Percentiles rank a stretch among this genome's conserved stretches.
phyloP scores from a whole-genome alignment of 2,329 filamentous ascomycete species.

The Cytospora leucostoma region DNA sequence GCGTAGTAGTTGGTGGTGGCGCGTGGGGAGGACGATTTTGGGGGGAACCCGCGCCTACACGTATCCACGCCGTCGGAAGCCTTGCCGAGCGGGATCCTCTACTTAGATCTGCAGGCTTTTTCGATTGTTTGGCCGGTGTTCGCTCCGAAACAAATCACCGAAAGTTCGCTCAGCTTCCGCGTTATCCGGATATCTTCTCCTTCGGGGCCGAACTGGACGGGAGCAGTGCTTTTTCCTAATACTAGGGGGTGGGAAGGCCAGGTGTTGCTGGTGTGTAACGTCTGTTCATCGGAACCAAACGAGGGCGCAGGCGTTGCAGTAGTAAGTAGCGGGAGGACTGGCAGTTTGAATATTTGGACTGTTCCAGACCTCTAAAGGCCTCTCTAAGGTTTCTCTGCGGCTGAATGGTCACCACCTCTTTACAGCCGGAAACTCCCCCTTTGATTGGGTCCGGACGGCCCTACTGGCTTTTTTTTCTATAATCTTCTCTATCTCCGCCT shows the following conservation, averaged over 20 bases:
- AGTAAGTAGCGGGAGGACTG: not conserved
- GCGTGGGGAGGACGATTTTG: not conserved
- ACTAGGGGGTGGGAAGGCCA: not conserved
- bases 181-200: not conserved
- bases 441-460: not conserved
- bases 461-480: not conserved
- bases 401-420: not conserved
- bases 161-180: not conserved
- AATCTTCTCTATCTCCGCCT: too few relatives aligned
- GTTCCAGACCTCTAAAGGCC: not conserved
- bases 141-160: not conserved
- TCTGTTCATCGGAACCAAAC: not conserved
- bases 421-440: not conserved
- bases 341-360: not conserved
- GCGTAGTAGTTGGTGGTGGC: not conserved
- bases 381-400: too few relatives aligned
- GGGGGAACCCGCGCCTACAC: not conserved
- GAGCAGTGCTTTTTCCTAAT: not conserved
- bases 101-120: not conserved
- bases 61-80: not conserved
- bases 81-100: not conserved
- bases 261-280: not conserved
- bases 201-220: not conserved
- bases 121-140: not conserved
- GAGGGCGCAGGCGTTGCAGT: not conserved